Percentiles rank a stretch among this genome's conserved stretches.
Conservation (phyloP, 1,284 basidiomycete species). For the Singerocomus inundabilis region DNA sequence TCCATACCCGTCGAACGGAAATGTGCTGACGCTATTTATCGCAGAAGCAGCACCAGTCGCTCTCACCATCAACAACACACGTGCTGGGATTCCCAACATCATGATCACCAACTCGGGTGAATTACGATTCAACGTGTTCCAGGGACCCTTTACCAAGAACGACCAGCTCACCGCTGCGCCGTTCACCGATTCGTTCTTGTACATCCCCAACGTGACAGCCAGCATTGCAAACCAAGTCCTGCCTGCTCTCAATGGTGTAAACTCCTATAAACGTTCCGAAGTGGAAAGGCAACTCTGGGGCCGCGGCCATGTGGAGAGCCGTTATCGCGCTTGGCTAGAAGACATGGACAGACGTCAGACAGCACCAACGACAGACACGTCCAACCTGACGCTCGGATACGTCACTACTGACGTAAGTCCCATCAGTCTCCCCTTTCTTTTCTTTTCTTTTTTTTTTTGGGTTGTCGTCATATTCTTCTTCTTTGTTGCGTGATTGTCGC, state of each 20-base stretch:
- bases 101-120: slow-evolving; percentile 74
- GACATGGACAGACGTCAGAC: slow-evolving; percentile 46
- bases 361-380: slow-evolving; percentile 25
- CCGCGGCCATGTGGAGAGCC: slow-evolving; percentile 49
- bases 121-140: slow-evolving; percentile 72
- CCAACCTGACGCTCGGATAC: slow-evolving; percentile 64
- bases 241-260: slow-evolving; percentile 49
- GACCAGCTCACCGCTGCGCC: slow-evolving; percentile 75
- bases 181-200: slow-evolving; percentile 60
- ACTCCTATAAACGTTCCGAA: slow-evolving; percentile 37
- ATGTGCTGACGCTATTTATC: slow-evolving; percentile 59
- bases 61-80: slow-evolving; percentile 60
- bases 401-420: slow-evolving; percentile 65
- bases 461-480: not conserved
- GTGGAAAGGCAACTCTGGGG: slow-evolving; percentile 44
- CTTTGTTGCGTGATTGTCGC: too few species aligned
- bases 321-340: slow-evolving; percentile 54
- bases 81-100: slow-evolving; percentile 58
- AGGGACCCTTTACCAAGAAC: slow-evolving; percentile 73
- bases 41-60: slow-evolving; percentile 56
- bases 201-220: slow-evolving; percentile 51
- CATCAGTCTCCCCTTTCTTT: not conserved
- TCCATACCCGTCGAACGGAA: slow-evolving; percentile 66
- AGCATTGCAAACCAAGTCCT: slow-evolving; percentile 53
- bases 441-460: not conserved